Evolutionary conservation across 352 stramenopile species (phyloP), one percentile per base, ranked within the genome.

Genomic region (Globisporangium cederbergense): DNA sequence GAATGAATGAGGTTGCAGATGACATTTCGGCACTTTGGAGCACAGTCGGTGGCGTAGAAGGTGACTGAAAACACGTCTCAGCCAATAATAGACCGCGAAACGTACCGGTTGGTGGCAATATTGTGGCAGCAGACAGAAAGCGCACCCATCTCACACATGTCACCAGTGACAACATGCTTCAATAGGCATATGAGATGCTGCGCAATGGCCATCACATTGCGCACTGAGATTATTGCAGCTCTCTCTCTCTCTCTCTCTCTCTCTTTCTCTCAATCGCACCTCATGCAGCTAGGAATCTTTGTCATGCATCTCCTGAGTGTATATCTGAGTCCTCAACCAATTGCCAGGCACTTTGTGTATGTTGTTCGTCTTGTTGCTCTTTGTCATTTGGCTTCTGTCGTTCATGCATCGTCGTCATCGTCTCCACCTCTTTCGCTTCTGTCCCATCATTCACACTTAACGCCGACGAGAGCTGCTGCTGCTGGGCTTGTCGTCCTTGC

Each of bases 391-490:
- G 3, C n/a, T 34, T 34, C 16, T 16, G 47, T 53, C 34, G 20
- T 53, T 32, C 8, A 34, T 34, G 47, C 47, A 53, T 53, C 13
- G 0, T 34, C 47, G 34, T 34, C 22, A 32, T 49, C 42, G 16
- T 55, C 46, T 53, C 5, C 40, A 30, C 30, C 11, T 11, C n/a
- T 5, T 42, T 53, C 50, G 46, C 28, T 14, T 42, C 36, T 40
- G 36, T 42, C 46, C 22, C 14, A 25, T 47, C 22, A 10, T 22
- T 38, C 14, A 20, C 22, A 40, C 1, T 73, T 71, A 82, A 47
- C 68, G 77, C 13, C 70, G 74, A 49, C 67, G 67, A 62, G 51
- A 57, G 14, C 75, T 28, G 25, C 25, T 71, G 49, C 71, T 68
- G 16, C 71, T 68, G 20, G 45, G 52, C 28, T 65, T 45, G 32